A percentile compares a stretch with the other conserved stretches of the same genome.
phyloP scores from a whole-genome alignment of 2,329 filamentous ascomycete species.

The Colletotrichum lupini region DNA sequence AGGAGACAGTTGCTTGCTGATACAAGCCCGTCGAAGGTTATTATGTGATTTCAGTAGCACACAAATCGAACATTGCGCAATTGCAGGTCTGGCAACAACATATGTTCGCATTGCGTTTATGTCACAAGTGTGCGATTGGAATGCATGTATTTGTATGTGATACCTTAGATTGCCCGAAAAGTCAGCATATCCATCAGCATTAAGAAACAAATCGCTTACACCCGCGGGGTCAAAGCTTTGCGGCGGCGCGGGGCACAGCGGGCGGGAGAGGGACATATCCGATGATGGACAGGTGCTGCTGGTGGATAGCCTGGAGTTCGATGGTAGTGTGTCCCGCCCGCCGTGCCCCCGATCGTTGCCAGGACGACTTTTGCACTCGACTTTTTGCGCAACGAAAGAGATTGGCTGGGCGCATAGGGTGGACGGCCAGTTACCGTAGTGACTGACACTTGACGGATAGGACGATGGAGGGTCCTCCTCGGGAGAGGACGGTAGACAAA shows the following conservation, averaged over 20 bases:
- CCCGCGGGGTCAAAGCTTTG: not conserved
- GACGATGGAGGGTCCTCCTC: not conserved
- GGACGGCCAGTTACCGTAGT: not conserved
- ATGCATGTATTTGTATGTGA: not conserved
- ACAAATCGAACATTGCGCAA: too few relatives aligned
- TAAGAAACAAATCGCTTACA: not conserved
- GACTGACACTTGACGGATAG: not conserved
- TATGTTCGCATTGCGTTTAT: too few relatives aligned
- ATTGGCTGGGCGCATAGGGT: slow-evolving; percentile 3
- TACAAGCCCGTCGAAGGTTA: too few relatives aligned
- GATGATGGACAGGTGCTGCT: not conserved
- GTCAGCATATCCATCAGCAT: not conserved
- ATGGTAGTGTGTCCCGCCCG: not conserved
- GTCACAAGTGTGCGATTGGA: too few relatives aligned
- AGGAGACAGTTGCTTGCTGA: too few relatives aligned
- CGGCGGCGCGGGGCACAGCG: too few relatives aligned
- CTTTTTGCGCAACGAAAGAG: slow-evolving; percentile 18
- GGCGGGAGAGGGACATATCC: not conserved
- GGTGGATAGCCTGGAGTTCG: slow-evolving; percentile 8
- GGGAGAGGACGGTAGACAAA: not conserved
- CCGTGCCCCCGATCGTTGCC: slow-evolving; percentile 2
- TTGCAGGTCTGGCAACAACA: too few relatives aligned
- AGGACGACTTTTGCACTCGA: slow-evolving; percentile 10
- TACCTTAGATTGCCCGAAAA: not conserved
- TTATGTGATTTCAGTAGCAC: too few relatives aligned